A percentile compares a stretch with the other conserved stretches of the same genome.
phyloP scores from a whole-genome alignment of 106 monocot species.

The Platanthera guangdongensis region DNA sequence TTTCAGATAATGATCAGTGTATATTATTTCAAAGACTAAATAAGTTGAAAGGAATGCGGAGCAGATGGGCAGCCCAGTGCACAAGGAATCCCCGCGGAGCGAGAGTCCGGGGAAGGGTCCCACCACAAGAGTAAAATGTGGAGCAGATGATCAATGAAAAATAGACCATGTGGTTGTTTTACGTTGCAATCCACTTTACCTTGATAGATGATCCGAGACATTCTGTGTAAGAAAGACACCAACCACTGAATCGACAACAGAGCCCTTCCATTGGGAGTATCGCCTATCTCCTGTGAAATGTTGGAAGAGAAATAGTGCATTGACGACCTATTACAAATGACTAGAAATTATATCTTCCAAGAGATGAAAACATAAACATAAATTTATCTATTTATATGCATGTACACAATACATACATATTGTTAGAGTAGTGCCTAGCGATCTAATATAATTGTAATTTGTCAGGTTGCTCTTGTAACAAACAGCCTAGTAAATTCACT shows the following conservation, averaged over 20 bases:
- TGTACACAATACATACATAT: no score
- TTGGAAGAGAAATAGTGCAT: neutral
- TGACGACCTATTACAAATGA: neutral
- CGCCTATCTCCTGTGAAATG: conserved; percentile 46
- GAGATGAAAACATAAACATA: no score
- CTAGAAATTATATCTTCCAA: neutral
- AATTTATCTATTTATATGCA: no score
- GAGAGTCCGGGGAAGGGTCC: no score
- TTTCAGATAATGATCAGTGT: conserved; percentile 9
- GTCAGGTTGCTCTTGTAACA: no score
- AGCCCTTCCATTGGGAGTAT: conserved; percentile 72
- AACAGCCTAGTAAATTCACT: no score
- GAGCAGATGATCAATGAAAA: neutral
- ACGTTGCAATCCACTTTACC: conserved; percentile 19
- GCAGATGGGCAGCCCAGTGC: neutral
- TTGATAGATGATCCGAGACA: conserved; percentile 80
- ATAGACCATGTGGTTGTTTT: neutral
- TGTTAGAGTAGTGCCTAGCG: no score
- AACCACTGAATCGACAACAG: conserved; percentile 72
- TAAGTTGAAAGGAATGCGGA: neutral
- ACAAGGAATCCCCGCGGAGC: no score
- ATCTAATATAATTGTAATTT: no score
- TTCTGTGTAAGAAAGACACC: conserved; percentile 80
- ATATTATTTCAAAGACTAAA: neutral
- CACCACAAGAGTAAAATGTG: neutral